These are phyloP conservation scores for Trichoderma oligosporum DNA, from an alignment of 2,329 filamentous ascomycete species.

Conservation along the genomic window DNA sequence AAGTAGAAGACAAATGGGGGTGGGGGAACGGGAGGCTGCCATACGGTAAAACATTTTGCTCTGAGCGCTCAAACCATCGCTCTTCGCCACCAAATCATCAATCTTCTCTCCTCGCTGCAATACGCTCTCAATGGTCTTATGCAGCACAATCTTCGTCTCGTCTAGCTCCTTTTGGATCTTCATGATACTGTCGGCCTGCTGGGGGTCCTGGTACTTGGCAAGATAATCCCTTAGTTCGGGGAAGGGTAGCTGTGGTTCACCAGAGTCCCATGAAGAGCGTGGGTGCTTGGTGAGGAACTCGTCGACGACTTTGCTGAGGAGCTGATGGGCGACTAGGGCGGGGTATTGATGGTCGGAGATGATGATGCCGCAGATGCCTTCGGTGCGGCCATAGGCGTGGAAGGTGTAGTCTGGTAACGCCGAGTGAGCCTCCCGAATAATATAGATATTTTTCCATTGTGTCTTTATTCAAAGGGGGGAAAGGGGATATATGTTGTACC, in stretches of 20 bases:
- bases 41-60: slow-evolving; percentile 97
- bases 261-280: slow-evolving; percentile 59
- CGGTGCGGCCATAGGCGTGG: slow-evolving; percentile 71
- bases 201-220: slow-evolving; percentile 74
- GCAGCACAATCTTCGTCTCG: slow-evolving; percentile 93
- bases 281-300: slow-evolving; percentile 80
- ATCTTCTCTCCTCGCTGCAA: slow-evolving; percentile 95
- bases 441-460: not conserved
- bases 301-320: slow-evolving; percentile 81
- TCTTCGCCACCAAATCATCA: slow-evolving; percentile 89
- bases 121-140: slow-evolving; percentile 90
- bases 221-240: slow-evolving; percentile 76
- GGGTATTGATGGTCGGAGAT: slow-evolving; percentile 75
- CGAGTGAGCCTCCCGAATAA: not conserved
- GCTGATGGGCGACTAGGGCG: slow-evolving; percentile 74
- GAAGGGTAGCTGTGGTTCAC: slow-evolving; percentile 55
- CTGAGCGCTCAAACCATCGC: slow-evolving; percentile 80
- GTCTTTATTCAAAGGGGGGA: not conserved
- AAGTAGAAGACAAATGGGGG: not conserved
- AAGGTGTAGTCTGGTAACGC: slow-evolving; percentile 59
- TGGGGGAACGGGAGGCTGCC: slow-evolving; percentile 27
- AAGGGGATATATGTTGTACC: slow-evolving; percentile 40
- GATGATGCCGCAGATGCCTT: slow-evolving; percentile 72
- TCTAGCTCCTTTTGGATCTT: slow-evolving; percentile 96
- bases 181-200: slow-evolving; percentile 85